Evolutionary conservation across 2,329 filamentous ascomycete genomes (phyloP).

Genomic region (Fusarium aywerte): DNA sequence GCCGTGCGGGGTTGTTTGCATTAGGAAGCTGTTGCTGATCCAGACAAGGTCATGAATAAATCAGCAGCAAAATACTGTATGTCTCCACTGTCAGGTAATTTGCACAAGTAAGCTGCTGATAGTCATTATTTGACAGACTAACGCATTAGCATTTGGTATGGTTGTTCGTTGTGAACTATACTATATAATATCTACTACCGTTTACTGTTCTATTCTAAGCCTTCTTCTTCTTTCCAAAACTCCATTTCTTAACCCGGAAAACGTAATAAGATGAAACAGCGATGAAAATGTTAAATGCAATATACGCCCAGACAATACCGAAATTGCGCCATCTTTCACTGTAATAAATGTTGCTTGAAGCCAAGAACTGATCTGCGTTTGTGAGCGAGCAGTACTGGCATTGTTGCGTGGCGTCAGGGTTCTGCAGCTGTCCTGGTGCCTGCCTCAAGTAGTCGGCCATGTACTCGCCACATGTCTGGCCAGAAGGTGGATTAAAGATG

Average conservation of each 20-base stretch:
- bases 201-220: neutral
- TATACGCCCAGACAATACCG: constrained; percentile 32
- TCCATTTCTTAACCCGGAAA: constrained; percentile 39
- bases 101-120: neutral
- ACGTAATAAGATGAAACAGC: constrained; percentile 31
- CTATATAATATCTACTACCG: neutral
- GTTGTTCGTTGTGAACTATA: neutral
- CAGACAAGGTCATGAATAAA: neutral
- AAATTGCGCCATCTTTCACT: constrained; percentile 34
- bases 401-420: constrained; percentile 17
- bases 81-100: neutral
- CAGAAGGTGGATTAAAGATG: constrained; percentile 69
- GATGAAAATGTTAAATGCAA: constrained; percentile 32
- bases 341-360: constrained; percentile 29
- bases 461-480: constrained; percentile 57
- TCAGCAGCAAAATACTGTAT: neutral
- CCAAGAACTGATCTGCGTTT: constrained; percentile 32
- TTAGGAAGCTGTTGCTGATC: constrained; percentile 6
- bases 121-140: neutral
- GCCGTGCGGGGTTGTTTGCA: constrained; percentile 1
- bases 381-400: constrained; percentile 30
- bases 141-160: too few species aligned
- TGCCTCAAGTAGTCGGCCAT: constrained; percentile 61
- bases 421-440: constrained; percentile 45
- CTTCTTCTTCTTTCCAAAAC: constrained; percentile 33